Evolutionary conservation across 2,329 filamentous ascomycete genomes (phyloP).

Genomic region (Xenosphaeropsis pyriputrescens): DNA sequence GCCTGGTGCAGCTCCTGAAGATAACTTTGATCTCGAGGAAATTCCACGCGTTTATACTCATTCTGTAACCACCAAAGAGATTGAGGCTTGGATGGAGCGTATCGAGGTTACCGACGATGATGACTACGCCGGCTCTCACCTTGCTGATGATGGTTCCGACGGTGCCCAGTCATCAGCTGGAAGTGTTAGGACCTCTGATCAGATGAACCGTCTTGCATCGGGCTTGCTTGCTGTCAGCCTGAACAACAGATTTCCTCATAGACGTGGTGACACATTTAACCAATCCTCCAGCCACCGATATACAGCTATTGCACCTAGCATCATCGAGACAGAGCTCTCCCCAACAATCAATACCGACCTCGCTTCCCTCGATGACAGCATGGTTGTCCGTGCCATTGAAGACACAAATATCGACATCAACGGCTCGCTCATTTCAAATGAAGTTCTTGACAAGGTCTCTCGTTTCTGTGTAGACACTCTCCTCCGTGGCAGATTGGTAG

Average conservation of each 20-base stretch:
- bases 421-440: too few species aligned
- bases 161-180: too few species aligned
- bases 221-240: too few species aligned
- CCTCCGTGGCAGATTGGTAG: constrained; percentile 1
- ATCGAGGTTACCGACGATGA: too few species aligned
- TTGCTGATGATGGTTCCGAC: too few species aligned
- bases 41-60: constrained; percentile 1
- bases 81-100: not conserved
- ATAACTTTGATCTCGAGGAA: not conserved
- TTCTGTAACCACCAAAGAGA: not conserved
- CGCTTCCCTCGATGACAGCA: not conserved
- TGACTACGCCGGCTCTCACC: too few species aligned
- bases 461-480: too few species aligned
- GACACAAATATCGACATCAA: not conserved
- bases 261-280: not conserved
- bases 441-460: too few species aligned
- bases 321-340: not conserved
- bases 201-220: too few species aligned
- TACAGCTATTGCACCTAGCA: too few species aligned
- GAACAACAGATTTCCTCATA: too few species aligned
- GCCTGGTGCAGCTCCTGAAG: not conserved
- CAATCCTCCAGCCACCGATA: not conserved
- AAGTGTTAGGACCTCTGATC: too few species aligned
- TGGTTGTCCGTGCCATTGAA: not conserved
- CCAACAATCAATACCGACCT: not conserved